These are phyloP conservation scores for Byssochlamys sp. DNA, from an alignment of 2,329 filamentous ascomycete species.

Conservation along the genomic window DNA sequence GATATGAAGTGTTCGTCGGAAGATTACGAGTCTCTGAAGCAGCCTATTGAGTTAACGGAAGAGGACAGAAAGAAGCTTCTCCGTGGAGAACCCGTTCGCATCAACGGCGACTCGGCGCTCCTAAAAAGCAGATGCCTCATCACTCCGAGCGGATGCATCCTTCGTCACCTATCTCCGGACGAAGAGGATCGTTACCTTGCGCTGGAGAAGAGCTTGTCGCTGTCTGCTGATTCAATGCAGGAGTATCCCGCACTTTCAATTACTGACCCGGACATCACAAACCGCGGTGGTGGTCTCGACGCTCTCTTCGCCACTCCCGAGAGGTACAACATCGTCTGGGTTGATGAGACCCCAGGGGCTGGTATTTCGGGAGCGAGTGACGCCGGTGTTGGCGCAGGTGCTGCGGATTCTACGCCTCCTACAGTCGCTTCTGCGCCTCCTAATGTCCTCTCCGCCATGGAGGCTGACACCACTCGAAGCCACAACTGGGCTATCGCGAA, in stretches of 20 bases:
- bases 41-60: conserved; percentile 31
- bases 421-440: conserved; percentile 16
- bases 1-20: conserved; percentile 34
- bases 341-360: conserved; percentile 25
- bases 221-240: conserved; percentile 23
- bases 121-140: conserved; percentile 37
- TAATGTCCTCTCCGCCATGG: conserved; percentile 31
- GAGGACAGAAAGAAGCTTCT: conserved; percentile 34
- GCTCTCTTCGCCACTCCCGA: conserved; percentile 37
- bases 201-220: conserved; percentile 31
- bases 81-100: conserved; percentile 32
- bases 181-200: conserved; percentile 38
- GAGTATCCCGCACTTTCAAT: conserved; percentile 29
- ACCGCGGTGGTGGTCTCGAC: conserved; percentile 36
- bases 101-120: conserved; percentile 24
- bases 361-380: conserved; percentile 17
- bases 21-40: conserved; percentile 31
- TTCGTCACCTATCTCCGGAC: conserved; percentile 36
- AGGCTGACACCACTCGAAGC: conserved; percentile 29
- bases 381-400: conserved; percentile 10
- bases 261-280: conserved; percentile 33
- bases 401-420: conserved; percentile 15
- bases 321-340: conserved; percentile 37
- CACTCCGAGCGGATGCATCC: conserved; percentile 35
- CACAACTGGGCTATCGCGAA: conserved; percentile 30